These are phyloP conservation scores for Gamsiella multidivaricata DNA, from an alignment of 192 early-diverging fungal species.

Conservation along the genomic window DNA sequence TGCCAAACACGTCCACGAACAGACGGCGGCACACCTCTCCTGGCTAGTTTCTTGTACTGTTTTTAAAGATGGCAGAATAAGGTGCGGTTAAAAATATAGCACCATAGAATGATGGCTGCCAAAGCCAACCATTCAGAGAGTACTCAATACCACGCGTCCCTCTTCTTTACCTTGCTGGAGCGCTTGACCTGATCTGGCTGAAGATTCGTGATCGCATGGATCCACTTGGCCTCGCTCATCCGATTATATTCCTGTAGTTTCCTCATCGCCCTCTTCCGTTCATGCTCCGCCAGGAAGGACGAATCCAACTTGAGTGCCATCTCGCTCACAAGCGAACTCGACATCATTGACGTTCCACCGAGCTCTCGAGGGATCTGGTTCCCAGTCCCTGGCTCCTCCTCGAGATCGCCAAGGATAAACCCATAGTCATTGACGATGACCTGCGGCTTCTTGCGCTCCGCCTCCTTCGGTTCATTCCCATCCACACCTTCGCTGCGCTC, in stretches of 20 bases:
- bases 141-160: too few relatives aligned
- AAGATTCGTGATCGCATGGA: conserved; percentile 38
- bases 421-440: conserved; percentile 37
- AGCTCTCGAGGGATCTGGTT: neutral
- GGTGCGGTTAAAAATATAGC: too few relatives aligned
- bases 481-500: conserved; percentile 1
- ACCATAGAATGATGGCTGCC: too few relatives aligned
- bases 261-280: conserved; percentile 16
- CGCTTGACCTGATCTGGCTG: conserved; percentile 53
- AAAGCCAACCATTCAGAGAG: too few relatives aligned
- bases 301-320: conserved; percentile 7
- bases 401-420: conserved; percentile 24
- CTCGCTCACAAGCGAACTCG: conserved; percentile 18
- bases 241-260: conserved; percentile 39
- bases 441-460: conserved; percentile 1
- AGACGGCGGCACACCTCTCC: conserved; percentile 75
- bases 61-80: too few relatives aligned
- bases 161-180: conserved; percentile 44
- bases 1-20: conserved; percentile 79
- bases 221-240: conserved; percentile 44
- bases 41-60: conserved; percentile 78
- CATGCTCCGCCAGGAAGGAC: conserved; percentile 16
- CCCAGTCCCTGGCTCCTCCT: conserved; percentile 11
- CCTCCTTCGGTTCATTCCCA: neutral
- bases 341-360: neutral